Conservation (phyloP, 768 basidiomycete genomes). For the Suillus alpinus region DNA sequence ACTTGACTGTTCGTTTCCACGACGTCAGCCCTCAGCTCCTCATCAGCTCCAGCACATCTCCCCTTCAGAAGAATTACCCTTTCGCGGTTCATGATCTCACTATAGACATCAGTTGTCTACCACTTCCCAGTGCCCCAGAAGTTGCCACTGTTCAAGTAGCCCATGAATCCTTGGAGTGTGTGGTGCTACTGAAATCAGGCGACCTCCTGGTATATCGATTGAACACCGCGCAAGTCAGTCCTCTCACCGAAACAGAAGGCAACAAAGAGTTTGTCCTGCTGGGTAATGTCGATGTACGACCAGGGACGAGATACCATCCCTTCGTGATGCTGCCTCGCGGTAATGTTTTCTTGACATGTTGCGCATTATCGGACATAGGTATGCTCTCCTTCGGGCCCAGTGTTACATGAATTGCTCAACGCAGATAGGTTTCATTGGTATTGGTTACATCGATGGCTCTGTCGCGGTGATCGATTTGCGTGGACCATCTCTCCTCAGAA, state of each 20-base stretch:
- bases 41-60: conserved; percentile 40
- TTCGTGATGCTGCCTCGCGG: conserved; percentile 54
- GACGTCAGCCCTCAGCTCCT: conserved; percentile 74
- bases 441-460: conserved; percentile 59
- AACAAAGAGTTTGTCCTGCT: conserved; percentile 56
- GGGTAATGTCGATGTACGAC: conserved; percentile 42
- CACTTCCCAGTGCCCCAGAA: conserved; percentile 29
- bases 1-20: conserved; percentile 67
- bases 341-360: conserved; percentile 48
- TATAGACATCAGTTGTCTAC: conserved; percentile 51
- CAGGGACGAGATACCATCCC: conserved; percentile 51
- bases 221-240: conserved; percentile 17
- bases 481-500: conserved; percentile 61
- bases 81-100: conserved; percentile 58
- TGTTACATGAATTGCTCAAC: background rate
- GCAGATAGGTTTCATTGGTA: conserved; percentile 71
- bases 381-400: conserved; percentile 17
- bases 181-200: conserved; percentile 51
- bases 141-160: conserved; percentile 51
- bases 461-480: conserved; percentile 72
- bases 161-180: conserved; percentile 55
- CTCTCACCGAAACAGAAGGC: conserved; percentile 17
- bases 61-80: conserved; percentile 64
- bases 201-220: conserved; percentile 53
- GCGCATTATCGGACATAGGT: conserved; percentile 76